Conservation (phyloP, 208 protist genomes). For the Trichomonas gallinae region DNA sequence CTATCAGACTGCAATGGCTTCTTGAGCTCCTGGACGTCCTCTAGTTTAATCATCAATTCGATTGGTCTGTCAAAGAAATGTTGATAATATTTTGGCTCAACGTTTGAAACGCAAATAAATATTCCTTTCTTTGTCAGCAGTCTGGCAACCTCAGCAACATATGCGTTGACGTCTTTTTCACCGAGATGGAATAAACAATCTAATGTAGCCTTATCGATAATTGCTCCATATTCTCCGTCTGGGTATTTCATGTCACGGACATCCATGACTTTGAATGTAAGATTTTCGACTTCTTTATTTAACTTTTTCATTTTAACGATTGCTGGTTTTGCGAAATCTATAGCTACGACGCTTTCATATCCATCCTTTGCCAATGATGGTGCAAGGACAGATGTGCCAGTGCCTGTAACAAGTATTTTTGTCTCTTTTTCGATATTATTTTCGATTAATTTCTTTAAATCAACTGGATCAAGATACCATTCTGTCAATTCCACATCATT, state of each 20-base stretch:
- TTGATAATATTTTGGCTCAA: background rate
- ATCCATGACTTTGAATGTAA: background rate
- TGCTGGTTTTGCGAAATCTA: background rate
- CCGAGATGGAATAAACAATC: background rate
- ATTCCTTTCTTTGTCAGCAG: background rate
- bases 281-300: background rate
- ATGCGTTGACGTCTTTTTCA: background rate
- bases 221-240: background rate
- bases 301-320: slow-evolving; percentile 9
- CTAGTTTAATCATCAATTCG: background rate
- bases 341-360: background rate
- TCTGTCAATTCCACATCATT: background rate
- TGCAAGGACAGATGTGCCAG: background rate
- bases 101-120: background rate
- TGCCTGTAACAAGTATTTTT: background rate
- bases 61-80: background rate
- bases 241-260: background rate
- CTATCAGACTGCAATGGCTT: background rate
- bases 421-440: background rate
- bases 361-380: background rate
- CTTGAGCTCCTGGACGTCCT: background rate
- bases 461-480: background rate
- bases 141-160: background rate
- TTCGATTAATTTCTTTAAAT: background rate
- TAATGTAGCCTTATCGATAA: background rate